These are phyloP conservation scores for Penicillium sp. DNA, from an alignment of 2,329 filamentous ascomycete species.

Conservation along the genomic window DNA sequence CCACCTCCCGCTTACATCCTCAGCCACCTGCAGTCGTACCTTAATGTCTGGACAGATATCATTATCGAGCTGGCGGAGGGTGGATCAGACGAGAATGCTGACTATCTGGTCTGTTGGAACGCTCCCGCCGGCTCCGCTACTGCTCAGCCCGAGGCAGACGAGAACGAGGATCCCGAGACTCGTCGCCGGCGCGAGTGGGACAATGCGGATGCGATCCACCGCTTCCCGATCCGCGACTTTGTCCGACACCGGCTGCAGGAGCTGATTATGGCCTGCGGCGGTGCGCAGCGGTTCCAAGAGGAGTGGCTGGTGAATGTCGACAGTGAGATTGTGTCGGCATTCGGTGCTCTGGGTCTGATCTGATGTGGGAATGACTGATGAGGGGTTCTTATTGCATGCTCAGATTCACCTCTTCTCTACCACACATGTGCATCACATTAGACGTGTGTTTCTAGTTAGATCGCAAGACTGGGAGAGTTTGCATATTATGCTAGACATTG, in stretches of 20 bases:
- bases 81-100: conserved; percentile 46
- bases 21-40: conserved; percentile 53
- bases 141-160: conserved; percentile 41
- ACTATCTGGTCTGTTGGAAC: conserved; percentile 52
- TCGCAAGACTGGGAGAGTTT: neutral
- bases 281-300: conserved; percentile 49
- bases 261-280: conserved; percentile 49
- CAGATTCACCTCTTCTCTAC: neutral
- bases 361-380: conserved; percentile 24
- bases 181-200: conserved; percentile 49
- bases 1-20: conserved; percentile 48
- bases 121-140: conserved; percentile 31
- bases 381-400: neutral
- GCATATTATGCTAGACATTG: neutral
- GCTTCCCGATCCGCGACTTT: conserved; percentile 53
- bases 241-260: conserved; percentile 49
- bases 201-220: conserved; percentile 50
- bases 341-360: conserved; percentile 46
- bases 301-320: conserved; percentile 54
- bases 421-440: neutral
- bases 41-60: conserved; percentile 56
- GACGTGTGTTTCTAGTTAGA: neutral
- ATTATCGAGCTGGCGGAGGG: conserved; percentile 53
- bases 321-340: conserved; percentile 48
- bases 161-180: conserved; percentile 50